phyloP scores from a whole-genome alignment of 768 basidiomycete species.

The Harrya chromipes region DNA sequence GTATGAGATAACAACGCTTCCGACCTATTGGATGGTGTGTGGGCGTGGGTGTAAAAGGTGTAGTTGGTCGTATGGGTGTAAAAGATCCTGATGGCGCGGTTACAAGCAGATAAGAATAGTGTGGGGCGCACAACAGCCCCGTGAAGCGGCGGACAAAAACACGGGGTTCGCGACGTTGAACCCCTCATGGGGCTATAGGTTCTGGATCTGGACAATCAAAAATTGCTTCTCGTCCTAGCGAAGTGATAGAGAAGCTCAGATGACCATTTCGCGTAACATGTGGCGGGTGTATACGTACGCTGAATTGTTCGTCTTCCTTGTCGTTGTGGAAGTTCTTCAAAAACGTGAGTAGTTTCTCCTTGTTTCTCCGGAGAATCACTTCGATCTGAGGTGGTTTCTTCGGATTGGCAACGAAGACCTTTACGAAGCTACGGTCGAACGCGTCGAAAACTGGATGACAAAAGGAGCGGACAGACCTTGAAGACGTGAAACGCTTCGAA shows the following conservation, averaged over 20 bases:
- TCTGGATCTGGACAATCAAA: slow-evolving; percentile 88
- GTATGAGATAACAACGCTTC: slow-evolving; percentile 3
- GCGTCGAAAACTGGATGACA: neutral
- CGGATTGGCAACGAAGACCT: slow-evolving; percentile 99
- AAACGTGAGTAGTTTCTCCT: slow-evolving; percentile 88
- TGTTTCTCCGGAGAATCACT: slow-evolving; percentile 84
- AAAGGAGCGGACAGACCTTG: slow-evolving; percentile 61
- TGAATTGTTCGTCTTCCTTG: slow-evolving; percentile 98
- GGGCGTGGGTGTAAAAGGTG: neutral
- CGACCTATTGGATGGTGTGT: neutral
- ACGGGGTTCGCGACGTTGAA: neutral
- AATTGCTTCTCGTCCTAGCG: slow-evolving; percentile 90
- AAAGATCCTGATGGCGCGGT: neutral
- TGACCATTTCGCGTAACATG: neutral
- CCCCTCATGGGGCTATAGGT: slow-evolving; percentile 42
- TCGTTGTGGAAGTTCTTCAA: slow-evolving; percentile 96
- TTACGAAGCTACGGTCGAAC: neutral
- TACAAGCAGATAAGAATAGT: slow-evolving; percentile 8
- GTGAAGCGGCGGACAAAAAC: neutral
- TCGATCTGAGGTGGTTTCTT: slow-evolving; percentile 98
- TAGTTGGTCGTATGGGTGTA: neutral
- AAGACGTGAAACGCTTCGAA: slow-evolving; percentile 99
- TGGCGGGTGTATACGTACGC: slow-evolving; percentile 40
- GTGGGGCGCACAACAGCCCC: neutral
- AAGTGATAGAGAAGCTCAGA: neutral